Base-by-base conservation (phyloP, 2,329 filamentous ascomycete species). In the Fusarium tuaranense region DNA sequence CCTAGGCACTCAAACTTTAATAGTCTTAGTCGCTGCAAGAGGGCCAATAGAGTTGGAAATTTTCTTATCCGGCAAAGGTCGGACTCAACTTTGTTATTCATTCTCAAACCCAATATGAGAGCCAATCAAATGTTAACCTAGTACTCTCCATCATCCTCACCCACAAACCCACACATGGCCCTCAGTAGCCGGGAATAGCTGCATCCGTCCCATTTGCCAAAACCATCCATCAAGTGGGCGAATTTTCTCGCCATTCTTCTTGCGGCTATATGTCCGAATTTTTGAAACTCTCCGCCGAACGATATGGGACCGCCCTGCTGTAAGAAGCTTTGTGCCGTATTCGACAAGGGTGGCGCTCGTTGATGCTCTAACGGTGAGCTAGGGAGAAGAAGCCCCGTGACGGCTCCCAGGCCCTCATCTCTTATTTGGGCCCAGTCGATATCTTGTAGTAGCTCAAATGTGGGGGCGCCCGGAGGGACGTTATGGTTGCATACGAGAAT, bases 161-260 rank as follows among this genome's bases (percentile, higher is more conserved):
- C 36, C 34, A 41, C 44, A 14, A 61, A 67, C 1, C 58, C 68
- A 38, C 64, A 68, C 48, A 70, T 70, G 5, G 25, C 48, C 32
- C 30, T 63, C 4, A 70, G 9, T 20, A 70, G 64, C 25, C 62
- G 51, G 9, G 65, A 70, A 68, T 70, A 70, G 16, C 58, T 38
- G 59, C 55, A 67, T 46, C 51, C 68, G 4, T 63, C 58, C 68
- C 68, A 59, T 25, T 27, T 70, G 2, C 68, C 65, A 20, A 70
- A 59, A 2, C 65, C 68, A 63, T 58, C 68, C 64, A 68, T 68
- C 10, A 70, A 27, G n/a, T 70, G 68, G 18, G 68, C 68, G 32
- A 70, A 70, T 16, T 68, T 70, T 13, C 68, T 70, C 1, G 58
- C 64, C 22, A 68, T 70, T 30, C 63, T 70, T 20, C 60, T 67